Conservation (phyloP, 2,329 filamentous ascomycete genomes). For the Alternaria incomplexa region DNA sequence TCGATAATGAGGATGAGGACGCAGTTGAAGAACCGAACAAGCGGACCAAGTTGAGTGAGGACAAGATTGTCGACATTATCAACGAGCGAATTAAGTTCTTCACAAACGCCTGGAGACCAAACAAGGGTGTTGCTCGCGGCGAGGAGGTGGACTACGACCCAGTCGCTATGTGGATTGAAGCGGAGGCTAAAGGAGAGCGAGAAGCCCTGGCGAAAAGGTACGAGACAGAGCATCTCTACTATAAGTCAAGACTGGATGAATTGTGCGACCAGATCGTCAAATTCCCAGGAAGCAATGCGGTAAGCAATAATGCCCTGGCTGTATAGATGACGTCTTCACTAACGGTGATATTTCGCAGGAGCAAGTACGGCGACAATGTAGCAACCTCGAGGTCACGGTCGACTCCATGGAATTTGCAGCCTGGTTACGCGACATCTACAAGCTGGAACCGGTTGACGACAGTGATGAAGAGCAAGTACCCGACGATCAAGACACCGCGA, state of each 20-base stretch:
- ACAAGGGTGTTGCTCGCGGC: conserved; percentile 10
- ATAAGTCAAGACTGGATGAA: conserved; percentile 20
- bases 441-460: conserved; percentile 2
- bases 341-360: conserved; percentile 11
- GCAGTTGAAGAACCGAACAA: background rate
- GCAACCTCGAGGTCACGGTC: conserved; percentile 68
- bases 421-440: conserved; percentile 49
- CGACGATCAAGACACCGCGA: background rate
- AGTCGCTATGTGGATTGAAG: conserved; percentile 26
- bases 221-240: conserved; percentile 20
- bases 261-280: conserved; percentile 25
- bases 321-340: background rate
- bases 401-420: conserved; percentile 62
- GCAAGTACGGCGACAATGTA: conserved; percentile 63
- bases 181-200: conserved; percentile 19
- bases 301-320: background rate
- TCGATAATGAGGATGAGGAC: conserved; percentile 2
- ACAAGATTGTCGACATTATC: conserved; percentile 29
- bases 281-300: conserved; percentile 57
- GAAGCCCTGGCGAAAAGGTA: conserved; percentile 17
- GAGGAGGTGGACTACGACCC: conserved; percentile 22
- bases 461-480: conserved; percentile 7
- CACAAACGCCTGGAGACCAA: conserved; percentile 25
- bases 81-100: conserved; percentile 34
- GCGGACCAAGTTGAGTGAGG: conserved; percentile 17